Percentiles rank a stretch among this genome's conserved stretches.
These are phyloP conservation scores for Dioszegia hungarica DNA, from an alignment of 768 basidiomycete genomes.

Conservation along the genomic window DNA sequence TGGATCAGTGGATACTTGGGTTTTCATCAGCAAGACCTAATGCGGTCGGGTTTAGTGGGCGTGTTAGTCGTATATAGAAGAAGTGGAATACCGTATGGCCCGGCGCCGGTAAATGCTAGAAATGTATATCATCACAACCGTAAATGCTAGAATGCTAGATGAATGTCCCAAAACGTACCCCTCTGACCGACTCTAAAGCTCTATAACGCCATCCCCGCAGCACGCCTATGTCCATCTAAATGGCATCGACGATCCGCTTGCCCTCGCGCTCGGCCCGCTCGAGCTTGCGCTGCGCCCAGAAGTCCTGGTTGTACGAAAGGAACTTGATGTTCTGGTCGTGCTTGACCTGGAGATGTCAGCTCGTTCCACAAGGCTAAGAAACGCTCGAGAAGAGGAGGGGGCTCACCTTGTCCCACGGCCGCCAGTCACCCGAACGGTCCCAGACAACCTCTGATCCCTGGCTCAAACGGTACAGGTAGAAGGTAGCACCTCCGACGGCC, in stretches of 20 bases:
- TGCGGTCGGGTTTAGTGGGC: no score
- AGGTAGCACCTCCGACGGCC: constrained; percentile 57
- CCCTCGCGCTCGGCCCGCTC: constrained; percentile 5
- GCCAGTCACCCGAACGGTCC: constrained; percentile 66
- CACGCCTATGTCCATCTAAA: neutral
- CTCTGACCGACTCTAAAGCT: neutral
- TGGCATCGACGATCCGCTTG: constrained; percentile 3
- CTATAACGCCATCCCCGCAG: neutral
- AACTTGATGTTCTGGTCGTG: constrained; percentile 52
- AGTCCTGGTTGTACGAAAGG: constrained; percentile 23
- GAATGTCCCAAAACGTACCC: neutral
- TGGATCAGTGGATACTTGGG: constrained; percentile 37
- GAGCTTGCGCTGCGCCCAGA: constrained; percentile 28
- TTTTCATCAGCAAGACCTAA: constrained; percentile 27
- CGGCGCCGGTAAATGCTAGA: no score
- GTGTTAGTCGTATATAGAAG: no score
- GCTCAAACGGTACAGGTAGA: constrained; percentile 64
- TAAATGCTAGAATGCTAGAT: no score
- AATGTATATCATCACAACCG: no score
- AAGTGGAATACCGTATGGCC: no score
- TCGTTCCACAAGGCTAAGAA: neutral
- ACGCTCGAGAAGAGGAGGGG: neutral
- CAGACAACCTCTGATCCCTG: constrained; percentile 56
- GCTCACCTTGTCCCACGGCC: constrained; percentile 81
- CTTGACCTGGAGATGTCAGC: constrained; percentile 20